Percentiles rank a stretch among this genome's conserved stretches.
These are phyloP conservation scores for Colletotrichum tropicicola DNA, from an alignment of 2,329 filamentous ascomycete genomes.

Conservation along the genomic window DNA sequence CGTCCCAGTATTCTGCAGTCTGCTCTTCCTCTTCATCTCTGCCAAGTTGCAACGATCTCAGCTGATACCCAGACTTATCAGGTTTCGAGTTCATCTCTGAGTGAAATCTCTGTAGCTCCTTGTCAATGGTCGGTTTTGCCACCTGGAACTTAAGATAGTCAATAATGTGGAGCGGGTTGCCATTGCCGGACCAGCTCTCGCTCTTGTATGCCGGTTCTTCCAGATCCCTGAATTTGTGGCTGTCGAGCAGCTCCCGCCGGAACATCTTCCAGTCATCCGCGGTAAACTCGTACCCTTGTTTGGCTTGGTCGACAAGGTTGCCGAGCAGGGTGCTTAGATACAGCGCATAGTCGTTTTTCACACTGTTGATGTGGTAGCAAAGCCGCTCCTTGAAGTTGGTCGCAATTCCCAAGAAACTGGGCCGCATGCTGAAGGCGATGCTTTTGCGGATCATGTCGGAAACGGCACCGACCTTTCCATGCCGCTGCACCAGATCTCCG, in stretches of 20 bases:
- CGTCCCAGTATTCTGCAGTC: constrained; percentile 41
- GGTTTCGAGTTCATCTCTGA: constrained; percentile 14
- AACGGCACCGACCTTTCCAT: constrained; percentile 37
- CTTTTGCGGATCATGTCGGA: constrained; percentile 59
- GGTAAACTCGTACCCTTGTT: constrained; percentile 63
- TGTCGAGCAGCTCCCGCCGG: constrained; percentile 36
- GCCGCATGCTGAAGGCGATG: constrained; percentile 66
- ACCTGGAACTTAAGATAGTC: constrained; percentile 69
- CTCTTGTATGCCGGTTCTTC: constrained; percentile 55
- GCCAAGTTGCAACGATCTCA: background rate
- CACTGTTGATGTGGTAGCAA: constrained; percentile 66
- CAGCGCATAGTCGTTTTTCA: constrained; percentile 53
- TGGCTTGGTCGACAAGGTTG: constrained; percentile 65
- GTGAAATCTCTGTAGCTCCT: constrained; percentile 45
- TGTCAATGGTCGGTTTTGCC: constrained; percentile 51
- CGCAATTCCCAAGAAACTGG: constrained; percentile 67
- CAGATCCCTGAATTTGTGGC: constrained; percentile 15
- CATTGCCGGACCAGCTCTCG: constrained; percentile 37
- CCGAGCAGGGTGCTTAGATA: constrained; percentile 61
- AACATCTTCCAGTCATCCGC: constrained; percentile 50
- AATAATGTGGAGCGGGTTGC: constrained; percentile 59
- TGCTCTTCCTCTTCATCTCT: background rate
- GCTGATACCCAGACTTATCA: background rate
- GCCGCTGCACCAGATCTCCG: constrained; percentile 45
- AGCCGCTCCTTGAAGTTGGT: constrained; percentile 72